Evolutionary conservation across 805 yeast genomes (phyloP), one percentile per base, ranked within the genome.

Genomic region (Metschnikowia lochheadii): DNA sequence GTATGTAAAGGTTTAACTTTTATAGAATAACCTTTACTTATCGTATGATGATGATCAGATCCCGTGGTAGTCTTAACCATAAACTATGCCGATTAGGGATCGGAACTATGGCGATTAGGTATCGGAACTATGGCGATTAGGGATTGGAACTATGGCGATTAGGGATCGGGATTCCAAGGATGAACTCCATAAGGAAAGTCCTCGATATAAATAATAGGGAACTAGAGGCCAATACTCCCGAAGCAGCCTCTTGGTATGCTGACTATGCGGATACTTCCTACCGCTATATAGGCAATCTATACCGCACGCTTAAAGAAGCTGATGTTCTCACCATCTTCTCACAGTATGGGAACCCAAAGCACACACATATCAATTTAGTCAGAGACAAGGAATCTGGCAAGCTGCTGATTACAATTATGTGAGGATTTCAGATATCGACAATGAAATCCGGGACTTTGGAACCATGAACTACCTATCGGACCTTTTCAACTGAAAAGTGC

Each of bases 321-420:
- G 97, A 92, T 63, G 65, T 92, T 0, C 60, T 90, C 6, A 77
- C 82, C 0, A 80, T 91, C 32, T 92, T 92, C 63, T 86, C 96
- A 1, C 97, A 92, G 62, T 92, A 80, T 65, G 98, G 98, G 0
- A 78, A 83, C 17, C 97, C 97, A 0, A 85, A 86, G 0, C 87
- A 86, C 57, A n/a, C n/a, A n/a, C n/a, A n/a, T n/a, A 63, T 92
- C 34, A 81, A 84, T 46, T 69, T 91, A 46, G 78, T 81, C 23
- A 76, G 92, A 51, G 92, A 89, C 60, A 73, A 72, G 50, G 78
- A 66, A 14, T 77, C 85, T 0, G 89, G 89, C 2, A 77, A 78
- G 49, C 81, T 89, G 2, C 75, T 3, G 18, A 29, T 8, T 32
- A 39, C 8, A 15, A 40, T 44, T 33, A 37, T 32, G 21, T 32